A percentile compares a stretch with the other conserved stretches of the same genome.
These are phyloP conservation scores for Cladosporium sp. DNA, from an alignment of 2,329 filamentous ascomycete species.

Conservation along the genomic window DNA sequence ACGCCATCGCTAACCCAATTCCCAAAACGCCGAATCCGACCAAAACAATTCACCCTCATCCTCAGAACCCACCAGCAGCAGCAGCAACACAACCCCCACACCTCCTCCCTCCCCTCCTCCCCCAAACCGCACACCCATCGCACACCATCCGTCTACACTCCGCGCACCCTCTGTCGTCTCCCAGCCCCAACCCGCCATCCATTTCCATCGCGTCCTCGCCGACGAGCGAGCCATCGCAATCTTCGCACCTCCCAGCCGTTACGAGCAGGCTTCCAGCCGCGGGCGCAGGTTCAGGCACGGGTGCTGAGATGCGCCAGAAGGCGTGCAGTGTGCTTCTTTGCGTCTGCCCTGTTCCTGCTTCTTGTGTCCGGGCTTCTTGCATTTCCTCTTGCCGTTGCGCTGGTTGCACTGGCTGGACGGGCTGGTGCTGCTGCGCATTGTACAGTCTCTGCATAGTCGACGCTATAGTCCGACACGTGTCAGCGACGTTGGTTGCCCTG, in stretches of 20 bases:
- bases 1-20: background rate
- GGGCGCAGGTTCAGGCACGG: conserved; percentile 14
- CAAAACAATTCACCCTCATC: background rate
- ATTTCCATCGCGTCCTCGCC: conserved; percentile 32
- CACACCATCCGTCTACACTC: conserved; percentile 37
- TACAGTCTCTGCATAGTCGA: conserved; percentile 41
- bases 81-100: conserved; percentile 36
- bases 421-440: conserved; percentile 33
- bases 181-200: conserved; percentile 17
- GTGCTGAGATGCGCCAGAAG: conserved; percentile 40
- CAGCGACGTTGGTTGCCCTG: conserved; percentile 16
- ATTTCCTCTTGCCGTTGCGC: too few species aligned
- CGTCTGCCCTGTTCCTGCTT: conserved; percentile 16
- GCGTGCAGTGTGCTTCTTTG: conserved; percentile 43
- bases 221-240: conserved; percentile 36
- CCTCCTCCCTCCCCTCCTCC: conserved; percentile 25
- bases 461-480: conserved; percentile 29
- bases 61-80: background rate
- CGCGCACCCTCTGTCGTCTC: conserved; percentile 31
- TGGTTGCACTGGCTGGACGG: background rate
- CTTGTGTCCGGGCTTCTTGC: conserved; percentile 20
- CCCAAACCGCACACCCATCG: conserved; percentile 36
- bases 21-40: background rate
- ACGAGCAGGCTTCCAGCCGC: background rate
- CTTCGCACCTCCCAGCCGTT: conserved; percentile 33